These are phyloP conservation scores for Gentiana straminea DNA, from an alignment of 257 asterid genomes.

Conservation along the genomic window DNA sequence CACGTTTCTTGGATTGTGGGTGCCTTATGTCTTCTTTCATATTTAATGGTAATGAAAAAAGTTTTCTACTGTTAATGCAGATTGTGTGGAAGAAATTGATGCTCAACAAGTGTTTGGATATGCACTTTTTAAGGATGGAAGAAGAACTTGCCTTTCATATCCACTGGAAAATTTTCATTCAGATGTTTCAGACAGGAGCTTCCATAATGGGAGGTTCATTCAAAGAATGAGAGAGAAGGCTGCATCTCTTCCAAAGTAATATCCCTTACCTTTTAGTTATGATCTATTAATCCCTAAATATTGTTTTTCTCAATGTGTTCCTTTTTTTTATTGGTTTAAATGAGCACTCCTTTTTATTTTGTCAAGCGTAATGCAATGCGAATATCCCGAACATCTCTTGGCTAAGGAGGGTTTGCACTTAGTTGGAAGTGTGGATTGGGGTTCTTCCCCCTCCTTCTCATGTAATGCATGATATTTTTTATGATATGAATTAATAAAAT, in stretches of 20 bases:
- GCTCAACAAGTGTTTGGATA: conserved; percentile 88
- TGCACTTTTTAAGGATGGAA: conserved; percentile 91
- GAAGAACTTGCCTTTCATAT: conserved; percentile 63
- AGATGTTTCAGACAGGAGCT: conserved; percentile 88
- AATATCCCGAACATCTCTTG: too few relatives aligned
- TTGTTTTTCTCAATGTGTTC: neutral
- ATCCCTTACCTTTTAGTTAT: conserved; percentile 1
- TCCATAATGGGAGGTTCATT: conserved; percentile 86
- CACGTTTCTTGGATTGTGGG: neutral
- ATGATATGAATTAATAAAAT: too few relatives aligned
- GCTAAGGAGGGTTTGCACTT: too few relatives aligned
- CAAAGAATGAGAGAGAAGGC: conserved; percentile 86
- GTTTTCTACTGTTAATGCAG: conserved; percentile 32
- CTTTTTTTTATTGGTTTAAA: neutral
- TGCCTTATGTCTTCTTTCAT: neutral
- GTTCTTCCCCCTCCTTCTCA: too few relatives aligned
- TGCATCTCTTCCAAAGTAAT: conserved; percentile 74
- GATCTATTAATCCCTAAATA: too few relatives aligned
- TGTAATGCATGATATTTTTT: too few relatives aligned
- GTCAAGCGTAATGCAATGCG: too few relatives aligned
- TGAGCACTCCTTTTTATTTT: neutral
- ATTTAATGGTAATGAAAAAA: too few relatives aligned
- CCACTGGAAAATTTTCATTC: conserved; percentile 76
- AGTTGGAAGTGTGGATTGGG: too few relatives aligned
- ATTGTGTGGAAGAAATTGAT: conserved; percentile 81